Percentiles rank a stretch among this genome's conserved stretches.
phyloP scores from a whole-genome alignment of 768 basidiomycete genomes.

The Fomitopsis serialis region DNA sequence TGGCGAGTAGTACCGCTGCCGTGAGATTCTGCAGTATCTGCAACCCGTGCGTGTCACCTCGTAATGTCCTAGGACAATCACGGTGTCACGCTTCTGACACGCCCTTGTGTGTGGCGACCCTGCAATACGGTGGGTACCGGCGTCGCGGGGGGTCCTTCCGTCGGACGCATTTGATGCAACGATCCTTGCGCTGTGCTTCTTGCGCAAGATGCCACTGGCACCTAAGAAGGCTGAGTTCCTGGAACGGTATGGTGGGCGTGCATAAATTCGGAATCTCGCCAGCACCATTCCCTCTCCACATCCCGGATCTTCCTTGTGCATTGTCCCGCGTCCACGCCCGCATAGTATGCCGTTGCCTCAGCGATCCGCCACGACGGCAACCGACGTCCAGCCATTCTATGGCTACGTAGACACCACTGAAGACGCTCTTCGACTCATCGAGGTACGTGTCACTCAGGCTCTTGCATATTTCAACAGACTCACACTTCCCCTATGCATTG shows the following conservation, averaged over 20 bases:
- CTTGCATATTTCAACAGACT: background rate
- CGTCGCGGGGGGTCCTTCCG: background rate
- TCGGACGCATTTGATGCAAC: background rate
- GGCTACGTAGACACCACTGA: conserved; percentile 80
- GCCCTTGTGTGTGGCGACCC: background rate
- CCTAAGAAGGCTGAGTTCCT: background rate
- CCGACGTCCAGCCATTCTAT: conserved; percentile 51
- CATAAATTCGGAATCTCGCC: background rate
- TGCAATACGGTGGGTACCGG: background rate
- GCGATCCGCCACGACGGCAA: conserved; percentile 8
- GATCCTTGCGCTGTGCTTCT: background rate
- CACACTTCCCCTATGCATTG: background rate
- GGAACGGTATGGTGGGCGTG: background rate
- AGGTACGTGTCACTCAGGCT: conserved; percentile 7
- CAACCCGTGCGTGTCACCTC: background rate
- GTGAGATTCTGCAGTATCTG: background rate
- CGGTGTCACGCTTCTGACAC: conserved; percentile 1
- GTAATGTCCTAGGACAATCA: background rate
- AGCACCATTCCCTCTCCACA: background rate
- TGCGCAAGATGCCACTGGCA: background rate
- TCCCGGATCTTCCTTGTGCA: background rate
- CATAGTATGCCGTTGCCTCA: background rate
- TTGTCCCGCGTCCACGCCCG: background rate
- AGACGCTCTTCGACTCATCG: conserved; percentile 74
- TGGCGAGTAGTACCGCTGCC: background rate